Conservation (phyloP, 2,329 filamentous ascomycete species). For the Aspergillus sp. region DNA sequence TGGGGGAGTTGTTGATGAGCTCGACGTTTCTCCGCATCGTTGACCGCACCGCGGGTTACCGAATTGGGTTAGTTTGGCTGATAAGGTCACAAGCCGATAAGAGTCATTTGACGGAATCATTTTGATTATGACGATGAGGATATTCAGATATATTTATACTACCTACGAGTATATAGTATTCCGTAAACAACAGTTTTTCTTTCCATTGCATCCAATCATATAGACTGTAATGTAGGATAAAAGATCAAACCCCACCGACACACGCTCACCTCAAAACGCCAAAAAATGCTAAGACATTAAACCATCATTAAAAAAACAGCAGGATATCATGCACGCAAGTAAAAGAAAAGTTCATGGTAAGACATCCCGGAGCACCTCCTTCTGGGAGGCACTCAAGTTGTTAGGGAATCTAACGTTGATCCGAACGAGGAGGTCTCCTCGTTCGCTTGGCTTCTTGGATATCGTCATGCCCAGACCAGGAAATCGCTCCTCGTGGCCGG, state of each 20-base stretch:
- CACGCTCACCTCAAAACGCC: constrained; percentile 21
- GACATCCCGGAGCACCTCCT: constrained; percentile 74
- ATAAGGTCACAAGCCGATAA: constrained; percentile 1
- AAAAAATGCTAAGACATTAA: constrained; percentile 14
- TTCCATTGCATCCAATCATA: no score
- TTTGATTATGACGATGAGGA: not conserved
- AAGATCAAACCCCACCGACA: constrained; percentile 6
- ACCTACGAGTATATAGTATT: no score
- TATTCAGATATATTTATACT: not conserved
- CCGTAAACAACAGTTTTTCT: no score
- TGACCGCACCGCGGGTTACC: not conserved
- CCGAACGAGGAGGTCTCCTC: constrained; percentile 82
- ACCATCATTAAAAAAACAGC: constrained; percentile 1
- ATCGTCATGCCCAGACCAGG: constrained; percentile 91
- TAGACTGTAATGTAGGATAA: constrained; percentile 10
- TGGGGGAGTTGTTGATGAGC: not conserved
- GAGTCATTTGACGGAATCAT: no score
- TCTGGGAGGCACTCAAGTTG: constrained; percentile 70
- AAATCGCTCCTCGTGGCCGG: constrained; percentile 74
- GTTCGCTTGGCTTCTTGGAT: constrained; percentile 77
- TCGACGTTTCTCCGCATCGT: not conserved
- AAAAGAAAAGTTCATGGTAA: constrained; percentile 44
- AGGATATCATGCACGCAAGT: not conserved
- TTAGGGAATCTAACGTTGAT: constrained; percentile 93
- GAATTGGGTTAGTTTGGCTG: constrained; percentile 1